Base-by-base conservation (phyloP, 441 rosid genomes). In the Codiaeum variegatum region DNA sequence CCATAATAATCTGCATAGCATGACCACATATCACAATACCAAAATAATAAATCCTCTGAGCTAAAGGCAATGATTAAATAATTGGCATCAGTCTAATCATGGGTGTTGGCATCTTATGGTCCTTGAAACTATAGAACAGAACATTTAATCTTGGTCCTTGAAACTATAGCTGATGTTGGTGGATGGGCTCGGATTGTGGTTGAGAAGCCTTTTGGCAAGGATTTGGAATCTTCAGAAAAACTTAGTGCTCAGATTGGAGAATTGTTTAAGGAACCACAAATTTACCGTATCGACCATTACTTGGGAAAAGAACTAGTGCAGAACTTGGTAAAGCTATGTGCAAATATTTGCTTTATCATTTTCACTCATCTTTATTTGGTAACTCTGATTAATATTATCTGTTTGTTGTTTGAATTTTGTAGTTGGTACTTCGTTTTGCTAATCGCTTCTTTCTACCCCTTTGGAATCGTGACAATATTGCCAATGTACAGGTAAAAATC, bases 381-480 rank as follows among this genome's bases (percentile, higher is more conserved):
- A 54, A 6, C 69, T 62, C 47, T 23, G 19, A 73, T 79, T 47
- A 76, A 64, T 69, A 65, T 67, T 66, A 29, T 64, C 15, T 67
- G 29, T 71, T 79, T 72, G 74, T 72, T 46, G 47, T 73, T 81
- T 60, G n/a, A 32, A 52, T 69, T 63, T 70, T 78, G 76, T 84
- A 95, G 99, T 75, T 95, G 88, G 99, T 95, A 16, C 93, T 95
- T 67, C 97, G 98, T 67, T 93, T 95, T 88, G 97, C 99, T 62
- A 95, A 95, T 86, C 97, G 99, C 63, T 82, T 95, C 62, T 91
- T 95, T 78, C 69, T 95, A 82, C 99, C 99, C 36, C 97, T 95
- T n/a, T 93, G 98, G 98, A 95, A 95, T 78, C 98, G 99, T 5
- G 99, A 93, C 86, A 91, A 96, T 81, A 96, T 96, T 60, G 92